Percentiles rank a stretch among this genome's conserved stretches.
Conservation (phyloP, 805 yeast genomes). For the Lipomyces yamadae region DNA sequence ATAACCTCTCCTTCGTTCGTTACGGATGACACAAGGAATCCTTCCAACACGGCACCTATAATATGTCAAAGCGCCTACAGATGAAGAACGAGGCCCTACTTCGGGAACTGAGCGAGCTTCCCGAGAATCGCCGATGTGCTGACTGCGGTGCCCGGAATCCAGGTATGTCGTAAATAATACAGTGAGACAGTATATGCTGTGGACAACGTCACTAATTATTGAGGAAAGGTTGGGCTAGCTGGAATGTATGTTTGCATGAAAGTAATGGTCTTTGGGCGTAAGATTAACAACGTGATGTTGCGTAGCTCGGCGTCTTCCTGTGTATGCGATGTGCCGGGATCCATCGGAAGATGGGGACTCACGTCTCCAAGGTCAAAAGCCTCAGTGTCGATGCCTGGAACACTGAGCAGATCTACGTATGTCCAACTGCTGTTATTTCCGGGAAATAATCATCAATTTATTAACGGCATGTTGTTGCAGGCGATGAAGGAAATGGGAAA, state of each 20-base stretch:
- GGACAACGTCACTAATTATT: background rate
- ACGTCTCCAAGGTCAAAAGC: constrained; percentile 69
- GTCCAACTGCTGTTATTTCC: constrained; percentile 26
- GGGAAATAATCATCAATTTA: too few relatives aligned
- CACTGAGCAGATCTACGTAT: constrained; percentile 55
- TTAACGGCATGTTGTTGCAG: constrained; percentile 28
- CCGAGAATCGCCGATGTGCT: constrained; percentile 75
- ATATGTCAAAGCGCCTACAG: constrained; percentile 51
- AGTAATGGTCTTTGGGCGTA: background rate
- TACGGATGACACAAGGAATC: too few relatives aligned
- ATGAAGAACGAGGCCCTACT: constrained; percentile 57
- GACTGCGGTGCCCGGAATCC: constrained; percentile 76
- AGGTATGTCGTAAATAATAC: constrained; percentile 45
- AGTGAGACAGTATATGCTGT: background rate
- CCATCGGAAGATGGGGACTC: constrained; percentile 68
- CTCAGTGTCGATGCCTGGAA: constrained; percentile 76
- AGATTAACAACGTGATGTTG: background rate
- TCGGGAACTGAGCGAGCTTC: constrained; percentile 61
- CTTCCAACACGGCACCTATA: background rate
- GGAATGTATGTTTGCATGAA: constrained; percentile 37
- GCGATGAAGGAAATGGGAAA: constrained; percentile 57
- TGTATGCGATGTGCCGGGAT: constrained; percentile 86
- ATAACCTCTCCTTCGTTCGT: too few relatives aligned
- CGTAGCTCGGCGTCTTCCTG: constrained; percentile 66
- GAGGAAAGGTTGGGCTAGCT: constrained; percentile 45